phyloP scores from a whole-genome alignment of 164 flowering plant species.

The Paratinospora sagittata region DNA sequence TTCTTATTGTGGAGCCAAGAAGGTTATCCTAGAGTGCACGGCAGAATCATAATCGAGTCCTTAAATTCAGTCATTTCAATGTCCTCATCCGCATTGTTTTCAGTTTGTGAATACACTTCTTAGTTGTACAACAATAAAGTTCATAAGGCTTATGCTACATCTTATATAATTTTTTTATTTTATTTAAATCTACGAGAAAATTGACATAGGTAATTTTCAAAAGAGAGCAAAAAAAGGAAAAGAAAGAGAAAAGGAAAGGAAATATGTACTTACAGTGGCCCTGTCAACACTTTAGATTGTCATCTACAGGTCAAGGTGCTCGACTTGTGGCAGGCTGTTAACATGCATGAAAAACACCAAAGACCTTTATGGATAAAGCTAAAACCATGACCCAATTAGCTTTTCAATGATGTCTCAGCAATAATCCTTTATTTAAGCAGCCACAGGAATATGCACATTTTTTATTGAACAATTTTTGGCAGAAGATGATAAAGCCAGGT shows the following conservation, averaged over 20 bases:
- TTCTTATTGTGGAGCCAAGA: no score
- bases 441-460: slow-evolving; percentile 40
- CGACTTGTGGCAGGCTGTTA: background rate
- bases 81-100: no score
- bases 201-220: no score
- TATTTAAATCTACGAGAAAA: no score
- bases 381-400: background rate
- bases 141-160: no score
- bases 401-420: background rate
- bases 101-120: no score
- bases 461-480: slow-evolving; percentile 19
- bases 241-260: background rate
- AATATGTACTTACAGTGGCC: background rate
- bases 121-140: no score
- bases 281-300: background rate
- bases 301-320: background rate
- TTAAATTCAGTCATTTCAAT: no score
- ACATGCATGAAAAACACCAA: background rate
- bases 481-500: slow-evolving; percentile 25
- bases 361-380: background rate
- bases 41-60: no score
- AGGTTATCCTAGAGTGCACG: no score
- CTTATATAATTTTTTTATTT: no score
- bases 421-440: slow-evolving; percentile 30
- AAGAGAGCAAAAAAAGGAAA: no score